These are phyloP conservation scores for Phlebiopsis flavidoalba DNA, from an alignment of 768 basidiomycete genomes.

Conservation along the genomic window DNA sequence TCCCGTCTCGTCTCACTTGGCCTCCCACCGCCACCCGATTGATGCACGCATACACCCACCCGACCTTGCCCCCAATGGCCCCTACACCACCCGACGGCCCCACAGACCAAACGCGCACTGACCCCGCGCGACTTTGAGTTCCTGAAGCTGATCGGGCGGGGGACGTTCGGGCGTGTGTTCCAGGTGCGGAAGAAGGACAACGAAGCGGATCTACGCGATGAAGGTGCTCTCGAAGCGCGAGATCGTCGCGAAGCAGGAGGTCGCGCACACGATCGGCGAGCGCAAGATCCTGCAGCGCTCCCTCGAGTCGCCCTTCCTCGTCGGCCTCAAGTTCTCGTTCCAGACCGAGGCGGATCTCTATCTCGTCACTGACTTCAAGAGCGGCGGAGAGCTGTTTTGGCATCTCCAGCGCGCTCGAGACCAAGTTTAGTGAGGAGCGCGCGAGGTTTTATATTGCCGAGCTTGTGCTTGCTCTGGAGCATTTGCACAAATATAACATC, in stretches of 20 bases:
- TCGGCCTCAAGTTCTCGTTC: constrained; percentile 97
- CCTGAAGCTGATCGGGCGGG: constrained; percentile 96
- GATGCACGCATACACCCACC: not conserved
- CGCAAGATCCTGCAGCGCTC: constrained; percentile 96
- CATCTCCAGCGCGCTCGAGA: constrained; percentile 96
- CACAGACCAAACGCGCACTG: constrained; percentile 76
- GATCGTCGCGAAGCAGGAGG: constrained; percentile 98
- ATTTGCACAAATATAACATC: constrained; percentile 96
- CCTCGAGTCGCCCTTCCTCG: constrained; percentile 92
- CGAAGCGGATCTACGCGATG: constrained; percentile 99
- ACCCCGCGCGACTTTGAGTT: constrained; percentile 98
- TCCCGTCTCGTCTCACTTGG: not conserved
- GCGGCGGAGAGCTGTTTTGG: constrained; percentile 98
- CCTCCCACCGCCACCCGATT: not conserved
- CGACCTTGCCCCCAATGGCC: not conserved
- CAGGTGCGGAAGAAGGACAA: constrained; percentile 98
- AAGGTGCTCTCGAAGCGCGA: constrained; percentile 98
- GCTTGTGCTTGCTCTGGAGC: constrained; percentile 90
- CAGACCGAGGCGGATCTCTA: constrained; percentile 95
- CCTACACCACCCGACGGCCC: not conserved
- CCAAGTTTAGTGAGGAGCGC: constrained; percentile 86
- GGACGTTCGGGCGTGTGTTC: constrained; percentile 97
- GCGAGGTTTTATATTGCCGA: constrained; percentile 97
- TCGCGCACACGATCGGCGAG: constrained; percentile 98
- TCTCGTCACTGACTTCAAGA: constrained; percentile 98